Base-by-base conservation (phyloP, 2,329 filamentous ascomycete genomes). In the Purpureocillium lavendulum region DNA sequence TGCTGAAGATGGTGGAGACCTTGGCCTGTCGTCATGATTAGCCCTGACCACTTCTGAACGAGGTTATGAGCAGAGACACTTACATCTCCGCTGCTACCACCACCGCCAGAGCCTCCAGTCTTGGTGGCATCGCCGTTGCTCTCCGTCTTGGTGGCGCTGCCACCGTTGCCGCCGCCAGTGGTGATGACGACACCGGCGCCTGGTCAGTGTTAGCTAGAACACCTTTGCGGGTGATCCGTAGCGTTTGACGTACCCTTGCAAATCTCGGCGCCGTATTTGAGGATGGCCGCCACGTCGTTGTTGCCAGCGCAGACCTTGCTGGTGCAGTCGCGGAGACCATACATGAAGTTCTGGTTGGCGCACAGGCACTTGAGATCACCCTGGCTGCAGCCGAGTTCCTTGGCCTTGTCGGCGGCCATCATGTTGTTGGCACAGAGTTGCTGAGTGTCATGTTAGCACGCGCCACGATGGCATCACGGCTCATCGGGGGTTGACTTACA, bases 241-340 rank as follows among this genome's bases (percentile, higher is more conserved):
- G 13, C 9, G 6, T 5, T 9, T 15, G n/a, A 51, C 59, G 50
- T 52, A 64, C 61, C 43, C 16, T 52, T 42, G 55, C 70, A 74
- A 41, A 65, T 42, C 11, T 49, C 38, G 40, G 64, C 49, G 32
- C 58, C 70, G 45, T 61, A 70, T 21, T 49, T 40, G 31, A 73
- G 52, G 40, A 59, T 62, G 32, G 56, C 45, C n/a, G n/a, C n/a
- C 28, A 54, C 48, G 36, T 64, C 64, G 35, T 62, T 54, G 13
- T 55, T 47, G 12, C 49, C 41, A 42, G 47, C 40, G 60, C 70
- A 74, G 33, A 60, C 56, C 55, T 67, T 56, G 45, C 49, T 46
- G 14, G 70, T 64, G 59, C 71, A 75, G 61, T 75, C 71, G 42
- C 64, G 68, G 43, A 75, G 55, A 38, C 71, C 71, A 46, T 65